Evolutionary conservation across 1,284 basidiomycete genomes (phyloP).

Genomic region (Mycena citricolor): DNA sequence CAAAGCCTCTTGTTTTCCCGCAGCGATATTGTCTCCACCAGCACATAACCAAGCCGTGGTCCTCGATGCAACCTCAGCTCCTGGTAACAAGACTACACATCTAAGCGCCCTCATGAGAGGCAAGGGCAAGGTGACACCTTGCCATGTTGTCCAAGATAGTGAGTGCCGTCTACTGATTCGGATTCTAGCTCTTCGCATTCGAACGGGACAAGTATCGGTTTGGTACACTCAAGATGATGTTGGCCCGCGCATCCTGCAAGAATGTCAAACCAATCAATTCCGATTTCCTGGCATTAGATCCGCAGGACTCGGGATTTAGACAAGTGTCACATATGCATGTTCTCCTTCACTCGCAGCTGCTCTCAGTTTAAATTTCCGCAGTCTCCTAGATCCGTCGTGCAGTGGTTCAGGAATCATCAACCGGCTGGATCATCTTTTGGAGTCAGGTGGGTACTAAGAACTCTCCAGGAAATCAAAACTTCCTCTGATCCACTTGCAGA

Average conservation of each 20-base stretch:
- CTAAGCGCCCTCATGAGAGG: conserved; percentile 85
- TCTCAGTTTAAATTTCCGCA: conserved; percentile 31
- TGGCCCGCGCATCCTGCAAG: conserved; percentile 72
- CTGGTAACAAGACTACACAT: conserved; percentile 98
- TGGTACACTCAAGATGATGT: conserved; percentile 80
- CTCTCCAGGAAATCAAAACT: conserved; percentile 2
- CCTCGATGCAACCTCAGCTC: conserved; percentile 95
- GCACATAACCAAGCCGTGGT: conserved; percentile 53
- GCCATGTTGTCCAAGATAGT: background rate
- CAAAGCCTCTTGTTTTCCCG: conserved; percentile 97
- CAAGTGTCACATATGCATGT: conserved; percentile 83
- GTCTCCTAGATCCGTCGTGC: conserved; percentile 90
- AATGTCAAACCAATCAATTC: conserved; percentile 73
- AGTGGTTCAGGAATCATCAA: conserved; percentile 93
- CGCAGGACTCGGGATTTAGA: conserved; percentile 58
- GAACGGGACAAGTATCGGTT: conserved; percentile 82
- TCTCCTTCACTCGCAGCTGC: background rate
- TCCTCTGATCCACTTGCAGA: conserved; percentile 25
- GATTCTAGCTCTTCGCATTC: conserved; percentile 74
- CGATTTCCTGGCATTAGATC: conserved; percentile 81
- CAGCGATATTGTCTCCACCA: conserved; percentile 74
- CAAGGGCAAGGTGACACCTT: conserved; percentile 64
- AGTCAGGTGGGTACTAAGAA: conserved; percentile 47
- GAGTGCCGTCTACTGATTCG: conserved; percentile 5
- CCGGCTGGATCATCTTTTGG: conserved; percentile 81